Evolutionary conservation across 2,329 filamentous ascomycete species (phyloP), one percentile per base, ranked within the genome.

Genomic region (Macrophomina pseudophaseolina): DNA sequence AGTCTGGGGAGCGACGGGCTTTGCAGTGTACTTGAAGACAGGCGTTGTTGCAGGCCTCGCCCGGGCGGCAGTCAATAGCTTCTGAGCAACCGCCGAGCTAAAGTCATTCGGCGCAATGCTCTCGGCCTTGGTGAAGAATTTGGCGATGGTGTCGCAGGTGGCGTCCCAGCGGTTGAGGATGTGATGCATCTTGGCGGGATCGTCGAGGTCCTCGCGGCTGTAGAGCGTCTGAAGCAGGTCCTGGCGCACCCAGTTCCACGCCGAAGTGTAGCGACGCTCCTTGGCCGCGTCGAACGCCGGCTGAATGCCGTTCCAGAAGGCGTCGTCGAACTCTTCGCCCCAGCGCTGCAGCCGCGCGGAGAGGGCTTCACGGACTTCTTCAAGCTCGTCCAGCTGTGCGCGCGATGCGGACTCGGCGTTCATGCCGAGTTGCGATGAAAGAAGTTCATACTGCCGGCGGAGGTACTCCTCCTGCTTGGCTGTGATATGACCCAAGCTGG

Each of bases 141-240:
- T 95, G 95, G 99, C 99, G 81, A 97, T 98, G 73, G 98, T 94
- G 67, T 98, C 87, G 1, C 99, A 88, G 40, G 92, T 91, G 2
- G 95, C 95, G 78, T 98, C 98, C 40, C 95, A 97, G 69, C 95
- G 91, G 84, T 97, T 98, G 95, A 99, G 99, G 81, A 99, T 94
- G 71, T 91, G 75, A 98, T 98, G 82, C 95, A 98, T 78, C 94
- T 94, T 80, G 94, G 97, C 76, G 99, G 94, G 74, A 98, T 99
- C 80, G 98, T 95, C 70, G 95, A 91, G 75, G 98, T 95, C 48
- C 98, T 91, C 49, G 0, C 28, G 7, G 5, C 52, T 52, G 7
- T 42, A n/a, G n/a, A 62, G 44, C 28, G 62, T n/a, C 18, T 18
- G 51, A 16, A 72, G 14, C 9, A 71, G 38, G 48, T 75, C 75